Evolutionary conservation across 441 rosid genomes (phyloP).

Genomic region (Omphalea diandra): DNA sequence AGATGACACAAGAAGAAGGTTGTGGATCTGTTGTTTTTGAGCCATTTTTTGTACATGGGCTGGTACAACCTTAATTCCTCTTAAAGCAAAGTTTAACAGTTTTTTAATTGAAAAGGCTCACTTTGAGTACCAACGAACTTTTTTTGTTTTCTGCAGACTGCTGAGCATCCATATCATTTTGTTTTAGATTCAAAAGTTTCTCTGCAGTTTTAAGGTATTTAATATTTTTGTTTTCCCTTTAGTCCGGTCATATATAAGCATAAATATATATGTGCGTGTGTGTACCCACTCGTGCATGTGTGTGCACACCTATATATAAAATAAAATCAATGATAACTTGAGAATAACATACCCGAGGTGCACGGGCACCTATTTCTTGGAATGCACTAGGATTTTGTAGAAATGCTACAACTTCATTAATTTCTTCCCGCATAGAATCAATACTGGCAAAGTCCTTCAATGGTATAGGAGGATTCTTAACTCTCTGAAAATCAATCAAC

Average conservation of each 20-base stretch:
- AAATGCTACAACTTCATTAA: conserved; percentile 95
- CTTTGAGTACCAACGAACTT: not conserved
- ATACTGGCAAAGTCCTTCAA: conserved; percentile 86
- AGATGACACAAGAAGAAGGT: not conserved
- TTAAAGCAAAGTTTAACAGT: not conserved
- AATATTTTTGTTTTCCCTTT: not conserved
- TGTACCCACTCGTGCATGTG: no score
- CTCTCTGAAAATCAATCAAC: conserved; percentile 56
- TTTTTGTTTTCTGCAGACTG: not conserved
- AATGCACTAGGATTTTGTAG: conserved; percentile 90
- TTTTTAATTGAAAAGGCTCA: not conserved
- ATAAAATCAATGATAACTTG: conserved; percentile 1
- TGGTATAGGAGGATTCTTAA: conserved; percentile 94
- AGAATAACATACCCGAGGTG: conserved; percentile 78
- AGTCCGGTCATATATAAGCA: not conserved
- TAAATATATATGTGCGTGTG: no score
- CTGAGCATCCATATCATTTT: not conserved
- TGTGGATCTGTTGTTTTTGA: not conserved
- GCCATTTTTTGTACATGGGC: not conserved
- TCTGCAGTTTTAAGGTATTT: not conserved
- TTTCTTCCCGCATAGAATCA: conserved; percentile 97
- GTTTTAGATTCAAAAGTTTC: not conserved
- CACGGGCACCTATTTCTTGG: conserved; percentile 96
- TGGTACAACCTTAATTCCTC: not conserved
- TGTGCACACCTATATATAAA: not conserved